phyloP scores from a whole-genome alignment of 768 basidiomycete genomes.

The Lactifluus rugatus region DNA sequence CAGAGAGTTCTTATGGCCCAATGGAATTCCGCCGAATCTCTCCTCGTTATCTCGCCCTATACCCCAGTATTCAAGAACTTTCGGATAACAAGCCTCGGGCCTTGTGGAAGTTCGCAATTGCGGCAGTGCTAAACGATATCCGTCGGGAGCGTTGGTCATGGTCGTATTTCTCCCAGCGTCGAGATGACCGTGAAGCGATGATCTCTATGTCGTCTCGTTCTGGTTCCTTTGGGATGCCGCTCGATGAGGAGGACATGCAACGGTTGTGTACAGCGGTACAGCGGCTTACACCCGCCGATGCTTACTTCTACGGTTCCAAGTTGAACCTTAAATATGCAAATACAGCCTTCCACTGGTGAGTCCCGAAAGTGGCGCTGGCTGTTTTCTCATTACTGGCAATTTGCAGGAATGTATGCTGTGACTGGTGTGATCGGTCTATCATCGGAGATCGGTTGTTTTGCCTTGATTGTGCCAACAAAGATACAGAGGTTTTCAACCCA shows the following conservation, averaged over 20 bases:
- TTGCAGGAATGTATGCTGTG: slow-evolving; percentile 20
- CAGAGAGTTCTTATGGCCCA: neutral
- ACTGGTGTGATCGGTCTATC: slow-evolving; percentile 22
- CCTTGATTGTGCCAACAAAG: slow-evolving; percentile 24
- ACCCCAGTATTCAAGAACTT: slow-evolving; percentile 22
- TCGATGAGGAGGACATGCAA: slow-evolving; percentile 16
- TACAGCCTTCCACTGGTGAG: slow-evolving; percentile 21
- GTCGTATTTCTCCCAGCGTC: slow-evolving; percentile 26
- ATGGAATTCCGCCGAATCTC: slow-evolving; percentile 23
- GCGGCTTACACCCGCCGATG: slow-evolving; percentile 22
- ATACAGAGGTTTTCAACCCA: slow-evolving; percentile 9
- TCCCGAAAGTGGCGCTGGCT: neutral
- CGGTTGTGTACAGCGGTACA: slow-evolving; percentile 17
- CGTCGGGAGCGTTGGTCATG: slow-evolving; percentile 24
- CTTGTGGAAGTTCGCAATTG: slow-evolving; percentile 27
- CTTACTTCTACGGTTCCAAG: slow-evolving; percentile 22
- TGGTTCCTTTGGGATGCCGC: slow-evolving; percentile 18
- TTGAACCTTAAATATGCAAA: slow-evolving; percentile 17
- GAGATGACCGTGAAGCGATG: slow-evolving; percentile 21
- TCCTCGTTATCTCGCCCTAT: slow-evolving; percentile 22
- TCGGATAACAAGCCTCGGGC: slow-evolving; percentile 22
- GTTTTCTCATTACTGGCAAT: neutral
- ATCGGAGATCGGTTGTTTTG: slow-evolving; percentile 27
- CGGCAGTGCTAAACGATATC: slow-evolving; percentile 20
- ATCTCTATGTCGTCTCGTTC: slow-evolving; percentile 23